Conservation (phyloP, 2,329 filamentous ascomycete genomes). For the Sphaerulina vaccinii region DNA sequence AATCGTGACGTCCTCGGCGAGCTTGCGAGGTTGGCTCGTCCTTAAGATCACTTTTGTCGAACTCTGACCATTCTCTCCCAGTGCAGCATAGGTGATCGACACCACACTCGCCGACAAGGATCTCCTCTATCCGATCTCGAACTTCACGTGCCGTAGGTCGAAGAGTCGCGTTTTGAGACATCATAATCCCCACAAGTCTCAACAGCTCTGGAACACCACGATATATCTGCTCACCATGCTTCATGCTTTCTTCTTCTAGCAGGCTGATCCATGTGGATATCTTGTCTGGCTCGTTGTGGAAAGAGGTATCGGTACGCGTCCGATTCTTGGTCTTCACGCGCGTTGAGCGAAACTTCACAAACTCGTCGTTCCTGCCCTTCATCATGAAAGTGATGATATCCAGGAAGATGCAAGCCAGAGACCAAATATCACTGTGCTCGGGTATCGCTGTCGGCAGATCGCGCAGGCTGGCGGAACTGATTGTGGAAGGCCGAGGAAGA, state of each 20-base stretch:
- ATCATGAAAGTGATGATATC: conserved; percentile 69
- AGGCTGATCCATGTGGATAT: conserved; percentile 68
- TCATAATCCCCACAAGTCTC: conserved; percentile 44
- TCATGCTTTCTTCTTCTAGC: conserved; percentile 29
- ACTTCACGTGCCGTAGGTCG: conserved; percentile 45
- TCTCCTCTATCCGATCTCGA: conserved; percentile 38
- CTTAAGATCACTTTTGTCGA: conserved; percentile 7
- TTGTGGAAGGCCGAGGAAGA: conserved; percentile 34
- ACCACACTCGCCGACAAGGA: conserved; percentile 31
- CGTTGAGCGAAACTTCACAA: conserved; percentile 61
- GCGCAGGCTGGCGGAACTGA: conserved; percentile 45
- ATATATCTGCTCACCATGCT: conserved; percentile 34
- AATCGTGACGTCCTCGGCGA: conserved; percentile 8
- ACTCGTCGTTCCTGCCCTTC: conserved; percentile 65
- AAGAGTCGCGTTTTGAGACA: conserved; percentile 41
- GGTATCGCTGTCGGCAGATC: conserved; percentile 38
- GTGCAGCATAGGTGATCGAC: conserved; percentile 35
- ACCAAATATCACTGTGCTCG: conserved; percentile 66
- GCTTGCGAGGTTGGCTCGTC: conserved; percentile 11
- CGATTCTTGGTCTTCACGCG: conserved; percentile 51
- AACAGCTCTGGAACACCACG: conserved; percentile 44
- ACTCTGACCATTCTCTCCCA: conserved; percentile 29
- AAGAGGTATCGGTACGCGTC: conserved; percentile 60
- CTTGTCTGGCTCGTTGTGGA: conserved; percentile 68
- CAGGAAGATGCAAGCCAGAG: conserved; percentile 69